Base-by-base conservation (phyloP, 2,329 filamentous ascomycete genomes). In the Raffaelea deltoideospora region DNA sequence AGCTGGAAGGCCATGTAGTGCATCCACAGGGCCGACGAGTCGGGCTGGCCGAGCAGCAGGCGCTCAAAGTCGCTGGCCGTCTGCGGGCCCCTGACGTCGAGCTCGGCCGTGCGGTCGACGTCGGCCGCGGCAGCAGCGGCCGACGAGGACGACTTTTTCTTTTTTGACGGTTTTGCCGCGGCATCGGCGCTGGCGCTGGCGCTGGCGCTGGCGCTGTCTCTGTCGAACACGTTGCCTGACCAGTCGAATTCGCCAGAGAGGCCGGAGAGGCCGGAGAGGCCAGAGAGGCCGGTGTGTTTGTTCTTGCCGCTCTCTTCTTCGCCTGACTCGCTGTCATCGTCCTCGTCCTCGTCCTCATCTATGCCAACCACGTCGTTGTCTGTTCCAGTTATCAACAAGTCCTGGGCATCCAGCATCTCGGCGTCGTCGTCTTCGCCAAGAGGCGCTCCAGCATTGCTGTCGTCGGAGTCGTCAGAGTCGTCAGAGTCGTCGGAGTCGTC, bases 1-100 rank as follows among this genome's bases (percentile, higher is more conserved):
- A 95, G 78, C 59, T 96, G 85, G 69, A 93, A 93, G n/a, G 87
- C 86, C 85, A 98, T 96, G 61, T 98, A 98, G 46, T 84, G 74
- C 37, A 95, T 83, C 90, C 90, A 98, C 21, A 96, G 70, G 43
- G 79, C 67, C 1, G 88, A 92, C n/a, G 83, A 88, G 59, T 96
- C 86, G 3, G 90, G 86, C 53, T 93, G 82, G 38, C 86, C 84
- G 18, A 98, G 73, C 30, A 98, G 72, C 19, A 95, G 76, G 47
- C 90, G 79, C 60, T 98, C 92, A 55, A 86, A 98, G 57, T 98
- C 92, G 43, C 81, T 83, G 14, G 83, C 72, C 2, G 84, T 88
- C 53, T 92, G 86, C 3, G 90, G 90, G 0, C 88, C 88, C 47
- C 87, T 75, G 33, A 72, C 76, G 54, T 95, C 86, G 10, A 98